Evolutionary conservation across 1,139 yeast genomes (phyloP).

Genomic region (Suhomyces wounanorum): DNA sequence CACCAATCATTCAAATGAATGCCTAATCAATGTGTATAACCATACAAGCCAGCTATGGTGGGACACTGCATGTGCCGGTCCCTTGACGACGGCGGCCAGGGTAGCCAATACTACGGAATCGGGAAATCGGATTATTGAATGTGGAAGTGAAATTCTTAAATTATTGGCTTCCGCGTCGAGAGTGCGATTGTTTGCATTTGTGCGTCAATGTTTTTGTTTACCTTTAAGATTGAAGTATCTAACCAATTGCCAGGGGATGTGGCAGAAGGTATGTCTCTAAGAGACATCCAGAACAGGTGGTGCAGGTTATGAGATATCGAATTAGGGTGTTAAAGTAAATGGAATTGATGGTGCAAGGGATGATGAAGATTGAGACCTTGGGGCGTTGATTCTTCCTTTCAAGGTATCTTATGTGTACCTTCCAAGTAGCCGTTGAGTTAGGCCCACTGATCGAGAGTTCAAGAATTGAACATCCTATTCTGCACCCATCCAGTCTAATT

Average conservation of each 20-base stretch:
- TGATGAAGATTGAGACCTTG: too few species aligned
- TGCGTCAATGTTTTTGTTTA: background rate
- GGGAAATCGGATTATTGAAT: background rate
- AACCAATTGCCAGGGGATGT: background rate
- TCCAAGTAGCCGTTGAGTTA: too few species aligned
- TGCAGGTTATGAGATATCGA: background rate
- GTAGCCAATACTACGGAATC: background rate
- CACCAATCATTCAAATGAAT: too few species aligned
- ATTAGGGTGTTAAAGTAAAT: too few species aligned
- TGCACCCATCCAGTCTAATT: too few species aligned
- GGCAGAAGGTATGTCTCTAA: background rate
- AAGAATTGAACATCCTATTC: too few species aligned
- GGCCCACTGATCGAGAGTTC: too few species aligned
- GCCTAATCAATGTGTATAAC: too few species aligned
- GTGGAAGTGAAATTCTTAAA: background rate
- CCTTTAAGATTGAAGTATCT: background rate
- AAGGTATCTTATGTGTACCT: too few species aligned
- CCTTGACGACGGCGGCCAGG: background rate
- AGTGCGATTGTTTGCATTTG: background rate
- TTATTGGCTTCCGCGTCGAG: background rate
- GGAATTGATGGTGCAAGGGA: too few species aligned
- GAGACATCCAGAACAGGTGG: background rate
- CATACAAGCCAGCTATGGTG: background rate
- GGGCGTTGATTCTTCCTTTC: too few species aligned
- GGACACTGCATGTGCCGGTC: background rate